Base-by-base conservation (phyloP, 257 asterid species). In the Solanum pinnatisectum region DNA sequence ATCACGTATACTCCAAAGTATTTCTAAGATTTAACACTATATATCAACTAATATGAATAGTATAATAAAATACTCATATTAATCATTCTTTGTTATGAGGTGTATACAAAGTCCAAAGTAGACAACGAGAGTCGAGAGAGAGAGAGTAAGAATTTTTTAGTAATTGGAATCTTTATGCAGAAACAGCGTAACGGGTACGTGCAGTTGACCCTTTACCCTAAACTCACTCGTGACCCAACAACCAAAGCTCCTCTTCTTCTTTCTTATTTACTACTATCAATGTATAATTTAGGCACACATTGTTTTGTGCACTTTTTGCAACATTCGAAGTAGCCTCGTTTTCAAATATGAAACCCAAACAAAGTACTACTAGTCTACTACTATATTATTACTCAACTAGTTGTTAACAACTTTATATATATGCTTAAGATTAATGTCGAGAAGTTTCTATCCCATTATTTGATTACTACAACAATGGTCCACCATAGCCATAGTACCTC, bases 171-270 rank as follows among this genome's bases (percentile, higher is more conserved):
- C 92, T 87, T 91, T 70, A 46, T 87, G 86, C 74, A 88, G 74
- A 73, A 52, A 89, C 89, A 81, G 84, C 92, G 92, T 93, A 78
- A 88, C 92, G 92, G 90, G 90, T 92, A 91, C 92, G 92, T 87
- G 88, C 90, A 60, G 91, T 90, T 89, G 90, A 85, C 86, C 71
- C 87, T 52, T 18, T 77, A 30, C 49, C 44, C 89, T 7, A 33
- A 79, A 78, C 40, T 86, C 81, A 46, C 68, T 81, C 85, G 85
- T 81, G 85, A 81, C 85, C 27, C 85, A 46, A 81, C 68, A 46
- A 81, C 18, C 85, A 81, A 81, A 81, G 85, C 67, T 25, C 20
- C 27, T 30, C 67, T 81, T 40, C 63, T 40, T 78, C 32, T 27
- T 42, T 79, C 65, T 44, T 42, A 59, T 40, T 79, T 70, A 25